phyloP scores from a whole-genome alignment of 176 grass and related monocot species.

The Areca catechu region DNA sequence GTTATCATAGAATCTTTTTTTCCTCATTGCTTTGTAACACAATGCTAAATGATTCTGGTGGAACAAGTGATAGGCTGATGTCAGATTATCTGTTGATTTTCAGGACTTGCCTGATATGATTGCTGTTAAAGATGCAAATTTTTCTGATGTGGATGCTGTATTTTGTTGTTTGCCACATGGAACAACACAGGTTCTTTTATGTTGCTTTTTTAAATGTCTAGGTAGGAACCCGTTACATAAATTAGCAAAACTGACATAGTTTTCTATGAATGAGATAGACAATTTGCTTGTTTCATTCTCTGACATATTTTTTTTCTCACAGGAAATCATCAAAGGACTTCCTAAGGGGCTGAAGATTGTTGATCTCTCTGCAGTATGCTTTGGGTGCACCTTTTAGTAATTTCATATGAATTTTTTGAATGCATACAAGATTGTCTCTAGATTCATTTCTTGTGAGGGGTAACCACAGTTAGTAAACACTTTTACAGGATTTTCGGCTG shows the following conservation, averaged over 20 bases:
- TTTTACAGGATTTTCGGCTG: constrained; percentile 71
- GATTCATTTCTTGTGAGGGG: too few relatives aligned
- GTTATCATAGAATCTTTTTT: too few relatives aligned
- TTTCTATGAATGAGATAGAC: too few relatives aligned
- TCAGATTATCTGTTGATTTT: constrained; percentile 19
- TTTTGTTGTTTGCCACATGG: constrained; percentile 99
- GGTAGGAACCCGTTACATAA: neutral
- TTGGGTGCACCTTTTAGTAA: neutral
- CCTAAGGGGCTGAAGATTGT: constrained; percentile 77
- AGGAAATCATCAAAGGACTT: constrained; percentile 93
- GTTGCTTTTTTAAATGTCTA: constrained; percentile 13
- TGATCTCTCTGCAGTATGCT: constrained; percentile 89
- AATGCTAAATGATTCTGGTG: too few relatives aligned
- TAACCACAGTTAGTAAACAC: neutral
- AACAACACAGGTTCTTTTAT: constrained; percentile 69
- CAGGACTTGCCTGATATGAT: constrained; percentile 83
- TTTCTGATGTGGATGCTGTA: constrained; percentile 86
- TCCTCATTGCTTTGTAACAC: too few relatives aligned
- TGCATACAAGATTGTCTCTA: neutral
- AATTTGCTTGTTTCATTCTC: neutral
- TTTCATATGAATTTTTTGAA: neutral
- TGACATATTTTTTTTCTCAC: constrained; percentile 11
- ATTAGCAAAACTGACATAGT: too few relatives aligned
- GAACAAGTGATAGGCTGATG: constrained; percentile 1
- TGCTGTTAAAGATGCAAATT: constrained; percentile 85